phyloP scores from a whole-genome alignment of 2,329 filamentous ascomycete genomes.

The Colletotrichum endophyticum region DNA sequence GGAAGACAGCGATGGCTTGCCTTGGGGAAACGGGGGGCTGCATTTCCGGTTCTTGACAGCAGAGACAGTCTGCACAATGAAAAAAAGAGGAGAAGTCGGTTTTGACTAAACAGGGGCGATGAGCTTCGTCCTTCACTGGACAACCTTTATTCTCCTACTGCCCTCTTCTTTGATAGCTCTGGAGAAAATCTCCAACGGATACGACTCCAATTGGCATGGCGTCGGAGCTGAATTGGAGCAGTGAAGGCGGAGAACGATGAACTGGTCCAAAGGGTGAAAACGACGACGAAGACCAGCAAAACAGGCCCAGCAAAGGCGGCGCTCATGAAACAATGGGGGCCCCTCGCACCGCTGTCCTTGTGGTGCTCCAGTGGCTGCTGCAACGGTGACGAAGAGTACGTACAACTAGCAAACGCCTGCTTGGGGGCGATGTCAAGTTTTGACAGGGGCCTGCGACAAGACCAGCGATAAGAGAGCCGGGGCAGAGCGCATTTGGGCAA shows the following conservation, averaged over 20 bases:
- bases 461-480: neutral
- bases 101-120: neutral
- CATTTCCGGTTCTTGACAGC: neutral
- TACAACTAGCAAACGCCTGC: neutral
- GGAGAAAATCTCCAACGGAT: neutral
- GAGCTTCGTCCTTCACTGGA: neutral
- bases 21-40: neutral
- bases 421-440: neutral
- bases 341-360: neutral
- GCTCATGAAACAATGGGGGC: slow-evolving; percentile 10
- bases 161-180: neutral
- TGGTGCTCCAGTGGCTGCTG: neutral
- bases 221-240: neutral
- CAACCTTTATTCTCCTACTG: neutral
- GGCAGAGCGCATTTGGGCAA: neutral
- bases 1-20: slow-evolving; percentile 5
- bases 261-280: neutral
- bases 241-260: neutral
- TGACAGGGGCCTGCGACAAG: neutral
- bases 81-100: neutral
- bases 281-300: neutral
- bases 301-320: neutral
- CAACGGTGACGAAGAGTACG: neutral
- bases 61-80: neutral
- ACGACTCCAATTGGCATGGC: neutral